Base-by-base conservation (phyloP, 2,329 filamentous ascomycete genomes). In the Biscogniauxia marginata region DNA sequence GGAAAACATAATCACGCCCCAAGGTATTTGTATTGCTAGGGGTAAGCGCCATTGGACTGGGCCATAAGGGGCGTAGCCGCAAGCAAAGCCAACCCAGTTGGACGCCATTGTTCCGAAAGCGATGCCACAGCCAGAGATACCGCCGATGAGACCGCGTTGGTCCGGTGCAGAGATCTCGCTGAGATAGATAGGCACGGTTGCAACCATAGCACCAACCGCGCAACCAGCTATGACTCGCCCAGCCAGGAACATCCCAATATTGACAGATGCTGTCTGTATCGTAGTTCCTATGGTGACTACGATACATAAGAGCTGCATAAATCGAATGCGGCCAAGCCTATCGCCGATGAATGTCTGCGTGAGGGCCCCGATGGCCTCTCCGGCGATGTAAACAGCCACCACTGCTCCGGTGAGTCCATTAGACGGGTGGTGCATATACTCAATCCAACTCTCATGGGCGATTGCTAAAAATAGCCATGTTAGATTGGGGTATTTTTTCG, bases 371-470 rank as follows among this genome's bases (percentile, higher is more conserved):
- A 79, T 68, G 11, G 81, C 81, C 67, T 86, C 83, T 23, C 83
- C 83, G 5, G 82, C 82, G 57, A 85, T 83, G 62, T 85, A 85
- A 3, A 84, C 78, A 5, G 82, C 75, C 3, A 84, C 81, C 2
- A 84, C 82, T 72, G 67, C 66, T 11, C 83, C 83, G 1, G 81
- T 84, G 16, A 84, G 66, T 3, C 76, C 81, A 60, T 80, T 74
- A 3, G 79, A 82, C 2, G 83, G 83, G 49, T 81, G 65, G 11
- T 74, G 54, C 82, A 85, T 85, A 67, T 85, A 85, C 46, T 81
- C 74, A 46, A 82, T 77, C 82, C 82, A 85, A 64, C 80, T 84
- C 62, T 81, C 65, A 64, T 85, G 83, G 2, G 83, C 82, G 54
- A 85, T 85, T 19, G 83, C 77, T 79, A 53, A 19, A 25, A 24